A percentile compares a stretch with the other conserved stretches of the same genome.
phyloP scores from a whole-genome alignment of 306 rosid species.

The Trifolium repens region DNA sequence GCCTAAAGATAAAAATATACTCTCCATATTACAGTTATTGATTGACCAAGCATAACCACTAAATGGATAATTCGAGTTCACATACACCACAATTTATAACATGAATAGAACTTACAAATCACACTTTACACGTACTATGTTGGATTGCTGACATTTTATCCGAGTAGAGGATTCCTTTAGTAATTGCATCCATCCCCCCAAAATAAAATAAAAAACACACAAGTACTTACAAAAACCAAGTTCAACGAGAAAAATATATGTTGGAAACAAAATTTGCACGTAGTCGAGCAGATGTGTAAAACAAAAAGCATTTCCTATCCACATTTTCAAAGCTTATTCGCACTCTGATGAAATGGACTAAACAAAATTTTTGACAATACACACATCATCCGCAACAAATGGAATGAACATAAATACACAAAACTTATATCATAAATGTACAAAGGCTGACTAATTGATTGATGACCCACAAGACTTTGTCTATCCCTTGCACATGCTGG shows the following conservation, averaged over 20 bases:
- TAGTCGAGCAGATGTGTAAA: background rate
- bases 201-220: background rate
- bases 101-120: conserved; percentile 26
- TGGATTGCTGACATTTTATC: conserved; percentile 2
- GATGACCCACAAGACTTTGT: background rate
- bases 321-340: conserved; percentile 9
- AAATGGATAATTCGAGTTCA: conserved; percentile 10
- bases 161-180: background rate
- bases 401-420: conserved; percentile 19
- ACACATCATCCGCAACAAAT: conserved; percentile 12
- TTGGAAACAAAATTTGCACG: background rate
- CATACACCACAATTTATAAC: conserved; percentile 15
- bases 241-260: background rate
- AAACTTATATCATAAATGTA: background rate
- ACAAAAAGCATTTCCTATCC: background rate
- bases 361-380: background rate
- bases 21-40: conserved; percentile 31
- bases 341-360: background rate
- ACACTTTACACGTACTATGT: conserved; percentile 1
- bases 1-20: conserved; percentile 28
- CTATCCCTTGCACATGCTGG: conserved; percentile 18
- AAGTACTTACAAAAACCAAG: background rate
- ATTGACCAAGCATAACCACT: conserved; percentile 33
- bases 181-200: background rate
- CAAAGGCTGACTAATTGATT: conserved; percentile 2